phyloP scores from a whole-genome alignment of 1,139 yeast species.

The Saccharomyces hybrid region DNA sequence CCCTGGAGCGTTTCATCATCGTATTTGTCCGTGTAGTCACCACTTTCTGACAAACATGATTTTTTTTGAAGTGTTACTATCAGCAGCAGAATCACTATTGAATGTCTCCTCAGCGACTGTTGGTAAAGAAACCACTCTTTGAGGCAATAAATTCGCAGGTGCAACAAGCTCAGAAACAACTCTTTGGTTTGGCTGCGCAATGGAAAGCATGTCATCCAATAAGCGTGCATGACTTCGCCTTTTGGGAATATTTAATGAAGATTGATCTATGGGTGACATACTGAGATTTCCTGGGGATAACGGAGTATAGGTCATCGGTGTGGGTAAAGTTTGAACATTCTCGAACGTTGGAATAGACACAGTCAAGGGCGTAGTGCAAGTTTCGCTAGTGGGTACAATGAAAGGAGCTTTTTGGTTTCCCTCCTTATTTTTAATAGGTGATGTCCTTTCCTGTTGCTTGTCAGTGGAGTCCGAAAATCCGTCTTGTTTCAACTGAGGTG shows the following conservation, averaged over 20 bases:
- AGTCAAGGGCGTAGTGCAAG: slow-evolving; percentile 14
- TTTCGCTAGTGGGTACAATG: neutral
- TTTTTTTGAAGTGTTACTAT: too few relatives aligned
- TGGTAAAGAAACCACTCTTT: slow-evolving; percentile 25
- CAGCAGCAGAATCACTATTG: slow-evolving; percentile 6
- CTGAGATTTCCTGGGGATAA: slow-evolving; percentile 15
- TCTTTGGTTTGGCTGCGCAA: slow-evolving; percentile 14
- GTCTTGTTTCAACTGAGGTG: slow-evolving; percentile 11
- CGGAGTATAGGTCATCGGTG: slow-evolving; percentile 29
- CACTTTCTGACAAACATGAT: neutral
- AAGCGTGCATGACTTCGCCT: slow-evolving; percentile 10
- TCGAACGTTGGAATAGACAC: slow-evolving; percentile 20
- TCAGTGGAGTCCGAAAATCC: slow-evolving; percentile 5
- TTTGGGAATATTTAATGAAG: slow-evolving; percentile 13
- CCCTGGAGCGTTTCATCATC: slow-evolving; percentile 20
- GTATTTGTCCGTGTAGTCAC: slow-evolving; percentile 16
- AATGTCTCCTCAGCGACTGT: slow-evolving; percentile 19
- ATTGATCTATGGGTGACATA: slow-evolving; percentile 13
- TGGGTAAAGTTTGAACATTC: slow-evolving; percentile 23
- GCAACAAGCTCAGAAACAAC: slow-evolving; percentile 24
- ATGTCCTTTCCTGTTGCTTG: neutral
- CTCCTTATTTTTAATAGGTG: neutral
- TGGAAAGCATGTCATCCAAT: neutral
- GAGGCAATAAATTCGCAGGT: slow-evolving; percentile 13
- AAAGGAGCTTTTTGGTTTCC: neutral